A percentile compares a stretch with the other conserved stretches of the same genome.
phyloP scores from a whole-genome alignment of 805 yeast species.

The Yarrowia sp. region DNA sequence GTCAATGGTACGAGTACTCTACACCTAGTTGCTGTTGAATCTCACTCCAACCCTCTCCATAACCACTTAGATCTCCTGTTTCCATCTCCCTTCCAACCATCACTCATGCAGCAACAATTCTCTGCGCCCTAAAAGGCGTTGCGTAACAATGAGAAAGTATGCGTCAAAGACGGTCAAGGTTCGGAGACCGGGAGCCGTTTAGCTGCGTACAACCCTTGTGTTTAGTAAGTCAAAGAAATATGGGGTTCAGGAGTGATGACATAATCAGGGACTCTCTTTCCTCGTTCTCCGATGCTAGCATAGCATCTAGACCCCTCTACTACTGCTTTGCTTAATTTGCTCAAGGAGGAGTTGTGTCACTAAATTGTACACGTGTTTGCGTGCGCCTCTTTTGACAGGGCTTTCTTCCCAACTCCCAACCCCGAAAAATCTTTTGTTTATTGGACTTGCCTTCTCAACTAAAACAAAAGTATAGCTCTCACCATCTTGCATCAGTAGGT shows the following conservation, averaged over 20 bases:
- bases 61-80: too few species aligned
- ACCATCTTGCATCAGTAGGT: background rate
- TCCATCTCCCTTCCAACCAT: background rate
- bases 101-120: background rate
- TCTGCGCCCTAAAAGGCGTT: background rate
- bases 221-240: too few species aligned
- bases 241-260: too few species aligned
- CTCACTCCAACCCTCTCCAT: background rate
- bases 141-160: background rate
- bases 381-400: background rate
- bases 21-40: too few species aligned
- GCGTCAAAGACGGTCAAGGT: background rate
- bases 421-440: background rate
- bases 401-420: conserved; percentile 3
- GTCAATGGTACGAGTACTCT: too few species aligned
- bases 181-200: background rate
- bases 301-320: too few species aligned
- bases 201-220: too few species aligned
- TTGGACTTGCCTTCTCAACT: background rate
- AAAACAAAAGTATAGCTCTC: background rate
- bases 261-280: too few species aligned
- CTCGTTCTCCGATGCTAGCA: too few species aligned
- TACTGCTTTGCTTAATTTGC: too few species aligned
- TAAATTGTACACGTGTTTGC: background rate
- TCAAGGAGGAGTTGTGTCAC: too few species aligned